Conservation (phyloP, 2,329 filamentous ascomycete species). For the Fonsecaea multimorphosa region DNA sequence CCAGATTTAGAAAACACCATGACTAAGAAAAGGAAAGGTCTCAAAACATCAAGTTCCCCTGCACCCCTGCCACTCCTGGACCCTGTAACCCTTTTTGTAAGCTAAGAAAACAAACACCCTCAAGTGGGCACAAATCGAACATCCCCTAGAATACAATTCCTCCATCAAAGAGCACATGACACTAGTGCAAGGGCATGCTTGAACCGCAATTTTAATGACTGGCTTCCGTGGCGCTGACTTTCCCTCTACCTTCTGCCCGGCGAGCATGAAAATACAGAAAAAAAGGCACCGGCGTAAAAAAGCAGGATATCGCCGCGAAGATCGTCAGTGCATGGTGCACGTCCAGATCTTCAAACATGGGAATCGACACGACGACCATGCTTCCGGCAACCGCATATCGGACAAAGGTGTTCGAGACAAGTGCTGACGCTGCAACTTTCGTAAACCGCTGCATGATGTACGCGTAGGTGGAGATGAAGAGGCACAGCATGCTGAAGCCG, state of each 20-base stretch:
- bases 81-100: too few relatives aligned
- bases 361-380: conserved; percentile 43
- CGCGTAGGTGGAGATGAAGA: conserved; percentile 60
- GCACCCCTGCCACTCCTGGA: too few relatives aligned
- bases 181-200: too few relatives aligned
- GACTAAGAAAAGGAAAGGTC: too few relatives aligned
- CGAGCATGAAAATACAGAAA: conserved; percentile 43
- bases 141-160: too few relatives aligned
- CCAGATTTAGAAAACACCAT: too few relatives aligned
- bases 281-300: conserved; percentile 54
- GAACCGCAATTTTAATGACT: too few relatives aligned
- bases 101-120: too few relatives aligned
- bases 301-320: conserved; percentile 46
- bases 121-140: too few relatives aligned
- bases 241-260: too few relatives aligned
- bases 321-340: conserved; percentile 49
- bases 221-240: neutral
- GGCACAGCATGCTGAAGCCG: conserved; percentile 57
- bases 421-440: conserved; percentile 57
- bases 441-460: conserved; percentile 66
- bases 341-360: conserved; percentile 50
- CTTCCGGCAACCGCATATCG: conserved; percentile 50
- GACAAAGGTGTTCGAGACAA: conserved; percentile 53
- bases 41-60: too few relatives aligned
- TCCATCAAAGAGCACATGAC: too few relatives aligned